These are phyloP conservation scores for Neolecta irregularis DNA, from an alignment of 1,139 yeast species.

Conservation along the genomic window DNA sequence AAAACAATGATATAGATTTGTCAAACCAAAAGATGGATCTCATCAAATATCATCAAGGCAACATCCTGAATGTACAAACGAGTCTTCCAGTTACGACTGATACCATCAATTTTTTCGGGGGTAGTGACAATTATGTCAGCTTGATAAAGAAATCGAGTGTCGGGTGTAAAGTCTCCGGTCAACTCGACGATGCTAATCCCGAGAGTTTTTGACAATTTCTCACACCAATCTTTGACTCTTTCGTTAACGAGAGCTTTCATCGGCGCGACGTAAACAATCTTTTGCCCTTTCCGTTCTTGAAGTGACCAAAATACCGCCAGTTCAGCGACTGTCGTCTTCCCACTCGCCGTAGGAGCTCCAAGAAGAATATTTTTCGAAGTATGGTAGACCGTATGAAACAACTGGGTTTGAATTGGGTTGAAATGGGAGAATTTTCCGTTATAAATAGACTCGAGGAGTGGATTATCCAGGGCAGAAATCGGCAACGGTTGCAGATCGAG, in stretches of 20 bases:
- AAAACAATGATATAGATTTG: too few relatives aligned
- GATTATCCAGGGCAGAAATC: slow-evolving; percentile 57
- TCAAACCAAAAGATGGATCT: slow-evolving; percentile 81
- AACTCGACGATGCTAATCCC: slow-evolving; percentile 67
- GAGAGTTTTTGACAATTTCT: slow-evolving; percentile 45
- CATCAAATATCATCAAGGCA: slow-evolving; percentile 91
- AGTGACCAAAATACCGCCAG: slow-evolving; percentile 62
- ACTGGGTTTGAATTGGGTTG: slow-evolving; percentile 98
- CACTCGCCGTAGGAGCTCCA: slow-evolving; percentile 98
- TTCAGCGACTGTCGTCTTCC: slow-evolving; percentile 94
- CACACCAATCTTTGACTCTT: slow-evolving; percentile 89
- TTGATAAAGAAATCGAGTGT: slow-evolving; percentile 64
- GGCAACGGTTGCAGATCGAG: slow-evolving; percentile 78
- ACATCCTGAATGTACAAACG: slow-evolving; percentile 83
- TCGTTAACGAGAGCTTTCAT: slow-evolving; percentile 97
- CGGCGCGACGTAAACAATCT: slow-evolving; percentile 66
- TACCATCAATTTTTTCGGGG: slow-evolving; percentile 97
- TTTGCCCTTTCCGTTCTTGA: slow-evolving; percentile 16
- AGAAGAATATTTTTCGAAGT: slow-evolving; percentile 67
- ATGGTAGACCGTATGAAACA: slow-evolving; percentile 77
- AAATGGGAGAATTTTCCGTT: slow-evolving; percentile 56
- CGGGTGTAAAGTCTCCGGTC: slow-evolving; percentile 94
- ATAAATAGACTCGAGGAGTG: slow-evolving; percentile 54
- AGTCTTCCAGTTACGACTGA: slow-evolving; percentile 95
- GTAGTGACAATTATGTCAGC: slow-evolving; percentile 92